Percentiles rank a stretch among this genome's conserved stretches.
These are phyloP conservation scores for Cicer pinnatifidum DNA, from an alignment of 306 rosid genomes.

Conservation along the genomic window DNA sequence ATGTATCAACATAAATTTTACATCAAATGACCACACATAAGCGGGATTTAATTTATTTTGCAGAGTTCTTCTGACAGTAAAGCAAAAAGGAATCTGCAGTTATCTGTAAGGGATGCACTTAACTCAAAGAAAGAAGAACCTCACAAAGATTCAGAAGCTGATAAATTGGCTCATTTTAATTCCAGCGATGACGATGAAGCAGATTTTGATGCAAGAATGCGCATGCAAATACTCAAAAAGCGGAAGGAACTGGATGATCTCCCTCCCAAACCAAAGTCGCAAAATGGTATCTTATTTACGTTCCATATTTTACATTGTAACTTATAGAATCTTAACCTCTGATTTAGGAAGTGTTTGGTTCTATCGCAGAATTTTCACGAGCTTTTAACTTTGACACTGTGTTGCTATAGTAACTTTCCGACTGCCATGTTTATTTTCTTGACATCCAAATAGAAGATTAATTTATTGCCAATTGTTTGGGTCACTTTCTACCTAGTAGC, in stretches of 20 bases:
- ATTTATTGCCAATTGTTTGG: slow-evolving; percentile 11
- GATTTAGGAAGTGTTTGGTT: slow-evolving; percentile 39
- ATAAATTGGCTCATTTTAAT: slow-evolving; percentile 45
- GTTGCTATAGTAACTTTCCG: slow-evolving; percentile 7
- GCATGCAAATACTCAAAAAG: slow-evolving; percentile 76
- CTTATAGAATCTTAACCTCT: slow-evolving; percentile 40
- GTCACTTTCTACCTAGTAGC: slow-evolving; percentile 3
- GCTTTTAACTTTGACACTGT: slow-evolving; percentile 28
- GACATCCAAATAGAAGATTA: slow-evolving; percentile 5
- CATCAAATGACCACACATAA: slow-evolving; percentile 2
- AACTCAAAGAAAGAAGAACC: slow-evolving; percentile 73
- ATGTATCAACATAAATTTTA: slow-evolving; percentile 2
- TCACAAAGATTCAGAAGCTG: slow-evolving; percentile 55
- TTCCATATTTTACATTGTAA: slow-evolving; percentile 30
- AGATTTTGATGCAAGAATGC: slow-evolving; percentile 88
- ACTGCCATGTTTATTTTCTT: slow-evolving; percentile 16
- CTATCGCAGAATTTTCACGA: slow-evolving; percentile 20
- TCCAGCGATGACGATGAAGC: slow-evolving; percentile 73
- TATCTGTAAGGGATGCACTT: slow-evolving; percentile 86
- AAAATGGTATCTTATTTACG: slow-evolving; percentile 56
- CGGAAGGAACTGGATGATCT: slow-evolving; percentile 73
- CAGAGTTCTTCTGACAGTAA: slow-evolving; percentile 59
- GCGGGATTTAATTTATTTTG: slow-evolving; percentile 37
- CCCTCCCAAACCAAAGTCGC: slow-evolving; percentile 65
- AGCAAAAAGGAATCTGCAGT: slow-evolving; percentile 65